These are phyloP conservation scores for Metrosideros polymorpha DNA, from an alignment of 441 rosid genomes.

Conservation along the genomic window DNA sequence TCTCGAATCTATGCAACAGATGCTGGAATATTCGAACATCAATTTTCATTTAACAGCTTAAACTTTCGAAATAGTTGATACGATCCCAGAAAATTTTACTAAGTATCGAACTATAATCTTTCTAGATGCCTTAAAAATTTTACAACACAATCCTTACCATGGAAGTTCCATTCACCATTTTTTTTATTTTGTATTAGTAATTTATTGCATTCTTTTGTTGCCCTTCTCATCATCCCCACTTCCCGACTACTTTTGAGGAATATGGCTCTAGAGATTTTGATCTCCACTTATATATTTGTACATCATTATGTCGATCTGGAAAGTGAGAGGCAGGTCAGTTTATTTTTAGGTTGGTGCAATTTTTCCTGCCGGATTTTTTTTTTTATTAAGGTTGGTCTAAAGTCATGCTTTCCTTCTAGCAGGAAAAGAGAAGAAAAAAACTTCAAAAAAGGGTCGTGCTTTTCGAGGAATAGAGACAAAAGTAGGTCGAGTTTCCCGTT, in stretches of 20 bases:
- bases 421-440: background rate
- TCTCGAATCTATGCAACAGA: background rate
- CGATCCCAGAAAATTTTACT: no score
- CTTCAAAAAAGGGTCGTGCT: background rate
- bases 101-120: no score
- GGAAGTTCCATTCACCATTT: background rate
- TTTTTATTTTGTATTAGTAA: background rate
- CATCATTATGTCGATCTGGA: background rate
- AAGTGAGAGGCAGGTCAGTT: background rate
- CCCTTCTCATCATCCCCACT: background rate
- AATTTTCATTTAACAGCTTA: no score
- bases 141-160: background rate
- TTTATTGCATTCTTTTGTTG: background rate
- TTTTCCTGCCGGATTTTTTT: background rate
- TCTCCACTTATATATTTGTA: background rate
- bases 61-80: no score
- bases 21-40: no score
- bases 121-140: no score
- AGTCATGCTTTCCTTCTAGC: background rate
- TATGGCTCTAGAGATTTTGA: background rate
- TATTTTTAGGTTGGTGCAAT: background rate
- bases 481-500: background rate
- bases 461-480: background rate
- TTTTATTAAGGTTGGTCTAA: background rate
- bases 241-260: background rate